These are phyloP conservation scores for Chamaecyparis obtusa DNA, from an alignment of 75 land plant species.

Conservation along the genomic window DNA sequence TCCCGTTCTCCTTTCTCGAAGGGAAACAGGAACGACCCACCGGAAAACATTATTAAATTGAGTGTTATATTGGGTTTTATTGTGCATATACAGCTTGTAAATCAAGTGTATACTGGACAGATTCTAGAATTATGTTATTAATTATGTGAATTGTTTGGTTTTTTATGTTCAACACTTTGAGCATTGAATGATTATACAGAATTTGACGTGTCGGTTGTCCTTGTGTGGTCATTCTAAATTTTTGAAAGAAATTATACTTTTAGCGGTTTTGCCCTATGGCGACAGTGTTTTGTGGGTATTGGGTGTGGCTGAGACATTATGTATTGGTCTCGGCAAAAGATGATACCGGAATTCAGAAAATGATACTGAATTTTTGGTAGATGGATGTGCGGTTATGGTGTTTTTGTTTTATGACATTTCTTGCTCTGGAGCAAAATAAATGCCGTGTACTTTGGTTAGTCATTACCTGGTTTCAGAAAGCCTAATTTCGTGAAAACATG, in stretches of 20 bases:
- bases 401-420: neutral
- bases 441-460: slow-evolving; percentile 4
- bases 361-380: neutral
- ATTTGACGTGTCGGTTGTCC: neutral
- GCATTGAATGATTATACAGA: neutral
- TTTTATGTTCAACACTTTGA: too few species aligned
- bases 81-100: too few species aligned
- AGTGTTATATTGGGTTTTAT: too few species aligned
- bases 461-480: too few species aligned
- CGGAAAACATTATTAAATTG: too few species aligned
- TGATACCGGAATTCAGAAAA: neutral
- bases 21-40: too few species aligned
- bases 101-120: too few species aligned
- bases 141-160: too few species aligned
- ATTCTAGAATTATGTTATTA: too few species aligned
- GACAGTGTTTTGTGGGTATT: neutral
- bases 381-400: neutral
- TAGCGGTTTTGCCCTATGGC: neutral
- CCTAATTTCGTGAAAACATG: neutral
- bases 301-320: neutral
- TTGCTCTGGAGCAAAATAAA: neutral
- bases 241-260: neutral
- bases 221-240: neutral
- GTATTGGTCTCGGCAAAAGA: neutral
- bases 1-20: too few species aligned